A percentile compares a stretch with the other conserved stretches of the same genome.
phyloP scores from a whole-genome alignment of 129 eudicot species.

The Scalesia atractyloides region DNA sequence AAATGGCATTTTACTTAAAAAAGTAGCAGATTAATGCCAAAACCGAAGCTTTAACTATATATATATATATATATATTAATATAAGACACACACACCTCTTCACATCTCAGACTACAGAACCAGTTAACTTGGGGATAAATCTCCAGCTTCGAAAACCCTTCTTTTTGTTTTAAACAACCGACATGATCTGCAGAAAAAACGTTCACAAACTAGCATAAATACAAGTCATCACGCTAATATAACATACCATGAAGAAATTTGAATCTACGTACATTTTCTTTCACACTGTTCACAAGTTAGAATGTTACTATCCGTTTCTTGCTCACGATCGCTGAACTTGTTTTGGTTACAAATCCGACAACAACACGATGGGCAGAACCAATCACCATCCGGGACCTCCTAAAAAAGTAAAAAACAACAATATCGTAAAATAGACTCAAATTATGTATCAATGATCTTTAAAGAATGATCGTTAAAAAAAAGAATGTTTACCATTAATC shows the following conservation, averaged over 20 bases:
- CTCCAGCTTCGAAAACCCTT: conserved; percentile 38
- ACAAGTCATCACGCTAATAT: not conserved
- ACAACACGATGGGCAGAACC: conserved; percentile 98
- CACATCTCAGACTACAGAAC: conserved; percentile 73
- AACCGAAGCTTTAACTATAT: not conserved
- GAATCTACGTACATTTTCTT: conserved; percentile 55
- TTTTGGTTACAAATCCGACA: conserved; percentile 71
- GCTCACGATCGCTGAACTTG: conserved; percentile 35
- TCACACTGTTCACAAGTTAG: conserved; percentile 79
- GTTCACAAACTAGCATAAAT: conserved; percentile 23
- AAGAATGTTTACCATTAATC: conserved; percentile 44
- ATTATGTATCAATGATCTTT: conserved; percentile 3
- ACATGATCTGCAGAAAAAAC: conserved; percentile 60
- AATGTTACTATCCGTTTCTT: conserved; percentile 30
- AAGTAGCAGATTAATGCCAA: not conserved
- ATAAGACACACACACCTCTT: too few species aligned
- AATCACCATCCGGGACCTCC: conserved; percentile 93
- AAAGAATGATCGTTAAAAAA: not conserved
- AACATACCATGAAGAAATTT: not conserved
- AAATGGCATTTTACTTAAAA: too few species aligned
- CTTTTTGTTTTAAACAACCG: conserved; percentile 59
- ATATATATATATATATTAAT: conserved; percentile 37
- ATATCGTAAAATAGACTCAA: conserved; percentile 5
- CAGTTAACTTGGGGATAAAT: conserved; percentile 50
- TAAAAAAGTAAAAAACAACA: conserved; percentile 23